phyloP scores from a whole-genome alignment of 352 stramenopile species.

The Phytophthora chlamydospora region DNA sequence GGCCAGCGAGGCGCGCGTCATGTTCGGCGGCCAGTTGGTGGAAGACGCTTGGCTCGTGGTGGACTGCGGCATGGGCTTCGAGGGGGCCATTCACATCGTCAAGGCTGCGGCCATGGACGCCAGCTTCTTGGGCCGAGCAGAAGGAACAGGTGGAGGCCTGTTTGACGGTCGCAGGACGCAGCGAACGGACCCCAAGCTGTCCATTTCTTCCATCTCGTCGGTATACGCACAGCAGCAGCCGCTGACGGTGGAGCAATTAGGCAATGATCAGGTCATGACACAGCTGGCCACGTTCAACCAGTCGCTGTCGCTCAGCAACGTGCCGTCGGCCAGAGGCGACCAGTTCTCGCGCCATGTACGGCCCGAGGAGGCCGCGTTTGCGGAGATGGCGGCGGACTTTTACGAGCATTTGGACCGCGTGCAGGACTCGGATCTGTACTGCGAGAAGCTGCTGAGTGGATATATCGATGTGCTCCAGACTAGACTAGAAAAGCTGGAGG shows the following conservation, averaged over 20 bases:
- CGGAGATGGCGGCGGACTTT: constrained; percentile 78
- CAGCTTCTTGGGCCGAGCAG: constrained; percentile 16
- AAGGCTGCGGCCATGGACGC: constrained; percentile 30
- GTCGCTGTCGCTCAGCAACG: constrained; percentile 39
- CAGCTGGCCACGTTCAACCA: constrained; percentile 52
- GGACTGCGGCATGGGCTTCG: constrained; percentile 79
- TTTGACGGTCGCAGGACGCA: constrained; percentile 16
- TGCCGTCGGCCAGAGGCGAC: constrained; percentile 37
- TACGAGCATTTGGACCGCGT: constrained; percentile 75
- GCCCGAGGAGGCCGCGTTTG: constrained; percentile 79
- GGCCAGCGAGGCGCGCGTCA: constrained; percentile 58
- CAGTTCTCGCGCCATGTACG: constrained; percentile 63
- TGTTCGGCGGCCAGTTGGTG: constrained; percentile 78
- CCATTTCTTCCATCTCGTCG: constrained; percentile 76
- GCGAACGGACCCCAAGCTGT: constrained; percentile 51
- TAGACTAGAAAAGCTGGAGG: constrained; percentile 62
- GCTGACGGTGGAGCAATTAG: constrained; percentile 20
- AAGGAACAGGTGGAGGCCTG: neutral
- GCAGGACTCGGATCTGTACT: constrained; percentile 73
- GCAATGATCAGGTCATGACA: constrained; percentile 46
- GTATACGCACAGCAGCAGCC: constrained; percentile 47
- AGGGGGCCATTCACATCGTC: constrained; percentile 77
- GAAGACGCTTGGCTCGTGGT: constrained; percentile 82
- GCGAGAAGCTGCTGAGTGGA: constrained; percentile 71
- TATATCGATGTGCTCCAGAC: constrained; percentile 84